A percentile compares a stretch with the other conserved stretches of the same genome.
Evolutionary conservation across 202 grass and related monocot species (phyloP).

Genomic region (Musa balbisiana): DNA sequence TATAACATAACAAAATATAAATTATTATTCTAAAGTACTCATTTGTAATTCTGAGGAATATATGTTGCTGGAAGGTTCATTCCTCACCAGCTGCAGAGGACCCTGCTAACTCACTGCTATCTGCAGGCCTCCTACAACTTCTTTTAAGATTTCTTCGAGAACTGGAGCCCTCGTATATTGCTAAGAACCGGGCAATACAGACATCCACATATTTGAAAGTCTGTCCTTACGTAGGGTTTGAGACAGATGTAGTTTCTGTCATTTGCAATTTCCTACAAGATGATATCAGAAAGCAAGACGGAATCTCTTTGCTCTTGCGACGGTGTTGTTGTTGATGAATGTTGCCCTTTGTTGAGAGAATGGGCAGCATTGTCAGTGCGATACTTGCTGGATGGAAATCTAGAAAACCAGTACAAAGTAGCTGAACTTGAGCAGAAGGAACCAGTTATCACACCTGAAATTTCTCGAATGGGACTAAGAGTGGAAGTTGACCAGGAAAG

Average conservation of each 20-base stretch:
- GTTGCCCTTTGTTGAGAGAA: constrained; percentile 69
- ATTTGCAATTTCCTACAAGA: constrained; percentile 73
- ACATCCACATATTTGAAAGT: constrained; percentile 31
- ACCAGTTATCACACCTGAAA: constrained; percentile 56
- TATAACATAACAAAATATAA: no score
- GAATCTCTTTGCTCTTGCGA: constrained; percentile 55
- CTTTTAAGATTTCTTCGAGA: constrained; percentile 50
- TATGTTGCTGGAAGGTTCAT: constrained; percentile 62
- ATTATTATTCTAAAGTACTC: constrained; percentile 67
- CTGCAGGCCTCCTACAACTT: constrained; percentile 41
- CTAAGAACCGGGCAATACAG: constrained; percentile 39
- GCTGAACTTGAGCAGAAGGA: constrained; percentile 69
- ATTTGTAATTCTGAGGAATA: constrained; percentile 62
- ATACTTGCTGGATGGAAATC: constrained; percentile 74
- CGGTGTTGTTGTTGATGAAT: constrained; percentile 67
- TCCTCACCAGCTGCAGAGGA: constrained; percentile 21
- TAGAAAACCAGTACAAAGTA: constrained; percentile 58
- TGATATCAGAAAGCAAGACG: constrained; percentile 54
- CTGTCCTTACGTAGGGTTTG: constrained; percentile 66
- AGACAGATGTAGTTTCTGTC: constrained; percentile 65
- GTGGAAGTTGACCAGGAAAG: constrained; percentile 73
- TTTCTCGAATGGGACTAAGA: constrained; percentile 61
- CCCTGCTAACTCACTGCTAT: constrained; percentile 48
- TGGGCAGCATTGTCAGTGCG: constrained; percentile 63
- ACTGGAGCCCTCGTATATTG: constrained; percentile 59